Evolutionary conservation across 805 yeast genomes (phyloP).

Genomic region (Blastobotrys robertii): DNA sequence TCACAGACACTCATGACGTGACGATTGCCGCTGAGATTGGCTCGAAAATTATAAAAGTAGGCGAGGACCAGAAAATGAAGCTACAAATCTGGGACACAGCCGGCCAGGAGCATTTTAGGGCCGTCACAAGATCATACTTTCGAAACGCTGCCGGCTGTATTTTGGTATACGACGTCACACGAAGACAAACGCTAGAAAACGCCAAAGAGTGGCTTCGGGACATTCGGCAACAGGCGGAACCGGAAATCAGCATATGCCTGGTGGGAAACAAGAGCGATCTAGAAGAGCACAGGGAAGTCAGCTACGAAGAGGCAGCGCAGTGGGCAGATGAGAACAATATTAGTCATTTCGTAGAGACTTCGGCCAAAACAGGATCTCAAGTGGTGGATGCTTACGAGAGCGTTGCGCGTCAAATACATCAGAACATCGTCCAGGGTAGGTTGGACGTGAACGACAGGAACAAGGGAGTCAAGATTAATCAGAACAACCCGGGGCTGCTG

Average conservation of each 20-base stretch:
- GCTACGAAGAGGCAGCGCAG: constrained; percentile 27
- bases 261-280: constrained; percentile 77
- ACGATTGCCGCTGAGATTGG: constrained; percentile 32
- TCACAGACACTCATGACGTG: constrained; percentile 27
- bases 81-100: constrained; percentile 31
- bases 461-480: constrained; percentile 20
- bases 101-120: constrained; percentile 30
- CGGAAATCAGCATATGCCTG: constrained; percentile 61
- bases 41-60: constrained; percentile 26
- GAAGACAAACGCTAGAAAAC: constrained; percentile 26
- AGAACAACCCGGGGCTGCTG: constrained; percentile 8
- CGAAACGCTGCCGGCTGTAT: constrained; percentile 30
- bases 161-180: constrained; percentile 29
- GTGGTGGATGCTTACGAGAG: constrained; percentile 35
- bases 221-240: constrained; percentile 56
- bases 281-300: constrained; percentile 24
- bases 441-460: constrained; percentile 22
- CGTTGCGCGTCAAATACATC: constrained; percentile 26
- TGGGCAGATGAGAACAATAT: constrained; percentile 42
- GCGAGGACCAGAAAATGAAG: constrained; percentile 23
- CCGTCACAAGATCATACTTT: constrained; percentile 29
- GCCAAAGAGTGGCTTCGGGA: constrained; percentile 62
- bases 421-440: constrained; percentile 24
- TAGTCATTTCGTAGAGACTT: constrained; percentile 37
- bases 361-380: constrained; percentile 58